Conservation (phyloP, 2,329 filamentous ascomycete species). For the Aureobasidium leucospermi region DNA sequence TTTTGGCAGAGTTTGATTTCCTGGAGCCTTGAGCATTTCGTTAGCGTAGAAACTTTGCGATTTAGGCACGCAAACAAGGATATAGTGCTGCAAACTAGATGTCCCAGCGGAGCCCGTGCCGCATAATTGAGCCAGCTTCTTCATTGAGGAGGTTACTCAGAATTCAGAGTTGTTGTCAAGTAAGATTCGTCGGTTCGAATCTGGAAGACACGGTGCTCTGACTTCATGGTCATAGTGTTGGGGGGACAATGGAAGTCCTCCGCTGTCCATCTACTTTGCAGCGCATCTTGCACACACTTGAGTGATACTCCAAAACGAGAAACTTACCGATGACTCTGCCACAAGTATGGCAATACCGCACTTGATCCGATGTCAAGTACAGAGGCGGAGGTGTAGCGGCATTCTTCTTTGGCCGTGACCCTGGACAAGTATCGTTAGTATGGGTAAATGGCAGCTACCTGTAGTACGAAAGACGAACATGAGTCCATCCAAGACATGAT, state of each 20-base stretch:
- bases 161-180: not conserved
- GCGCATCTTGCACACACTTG: no score
- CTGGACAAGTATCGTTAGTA: slow-evolving; percentile 3
- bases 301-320: not conserved
- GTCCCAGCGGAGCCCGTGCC: no score
- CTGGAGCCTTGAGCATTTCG: slow-evolving; percentile 19
- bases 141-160: no score
- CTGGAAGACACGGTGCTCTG: not conserved
- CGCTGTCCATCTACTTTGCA: not conserved
- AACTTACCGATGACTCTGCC: slow-evolving; percentile 46
- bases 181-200: no score
- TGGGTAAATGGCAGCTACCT: no score
- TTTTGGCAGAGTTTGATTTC: slow-evolving; percentile 24
- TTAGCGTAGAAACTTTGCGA: not conserved
- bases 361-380: slow-evolving; percentile 44
- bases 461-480: not conserved
- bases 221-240: not conserved
- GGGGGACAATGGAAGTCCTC: not conserved
- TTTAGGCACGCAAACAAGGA: no score
- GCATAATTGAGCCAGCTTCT: no score
- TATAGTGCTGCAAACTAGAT: no score
- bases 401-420: slow-evolving; percentile 37
- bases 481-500: slow-evolving; percentile 16
- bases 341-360: slow-evolving; percentile 51
- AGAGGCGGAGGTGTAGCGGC: slow-evolving; percentile 44